Conservation (phyloP, 495 filamentous ascomycete species). For the Lepidopterella palustris region DNA sequence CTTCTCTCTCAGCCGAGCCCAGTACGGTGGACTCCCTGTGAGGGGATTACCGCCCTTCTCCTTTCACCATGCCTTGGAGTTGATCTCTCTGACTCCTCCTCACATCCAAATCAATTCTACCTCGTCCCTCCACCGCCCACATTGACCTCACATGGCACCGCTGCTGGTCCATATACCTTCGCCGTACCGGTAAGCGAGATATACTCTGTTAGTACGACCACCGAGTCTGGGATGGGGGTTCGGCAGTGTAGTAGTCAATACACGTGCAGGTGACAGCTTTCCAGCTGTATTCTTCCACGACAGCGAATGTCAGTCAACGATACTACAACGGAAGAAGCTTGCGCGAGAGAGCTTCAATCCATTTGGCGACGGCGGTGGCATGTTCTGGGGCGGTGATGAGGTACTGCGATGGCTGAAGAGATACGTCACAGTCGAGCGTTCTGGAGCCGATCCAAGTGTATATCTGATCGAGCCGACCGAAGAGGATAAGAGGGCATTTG, state of each 20-base stretch:
- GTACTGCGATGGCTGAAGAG: conserved; percentile 82
- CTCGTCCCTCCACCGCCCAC: conserved; percentile 89
- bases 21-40: too few species aligned
- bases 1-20: too few species aligned
- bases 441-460: conserved; percentile 76
- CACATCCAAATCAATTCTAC: conserved; percentile 76
- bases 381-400: conserved; percentile 98
- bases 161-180: conserved; percentile 82
- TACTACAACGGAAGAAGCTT: conserved; percentile 82
- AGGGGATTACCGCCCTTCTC: too few species aligned
- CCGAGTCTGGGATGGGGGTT: conserved; percentile 99
- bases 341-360: conserved; percentile 82
- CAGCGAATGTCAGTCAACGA: conserved; percentile 90
- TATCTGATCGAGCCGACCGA: conserved; percentile 83
- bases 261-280: conserved; percentile 80
- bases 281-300: conserved; percentile 97
- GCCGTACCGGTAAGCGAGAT: conserved; percentile 85
- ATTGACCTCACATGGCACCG: conserved; percentile 59
- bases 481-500: conserved; percentile 79
- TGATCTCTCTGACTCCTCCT: conserved; percentile 72
- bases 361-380: conserved; percentile 71
- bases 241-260: conserved; percentile 89
- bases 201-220: conserved; percentile 81
- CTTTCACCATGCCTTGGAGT: conserved; percentile 97
- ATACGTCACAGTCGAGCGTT: conserved; percentile 77